Percentiles rank a stretch among this genome's conserved stretches.
Conservation (phyloP, 805 yeast genomes). For the Priceomyces fermenticarens region DNA sequence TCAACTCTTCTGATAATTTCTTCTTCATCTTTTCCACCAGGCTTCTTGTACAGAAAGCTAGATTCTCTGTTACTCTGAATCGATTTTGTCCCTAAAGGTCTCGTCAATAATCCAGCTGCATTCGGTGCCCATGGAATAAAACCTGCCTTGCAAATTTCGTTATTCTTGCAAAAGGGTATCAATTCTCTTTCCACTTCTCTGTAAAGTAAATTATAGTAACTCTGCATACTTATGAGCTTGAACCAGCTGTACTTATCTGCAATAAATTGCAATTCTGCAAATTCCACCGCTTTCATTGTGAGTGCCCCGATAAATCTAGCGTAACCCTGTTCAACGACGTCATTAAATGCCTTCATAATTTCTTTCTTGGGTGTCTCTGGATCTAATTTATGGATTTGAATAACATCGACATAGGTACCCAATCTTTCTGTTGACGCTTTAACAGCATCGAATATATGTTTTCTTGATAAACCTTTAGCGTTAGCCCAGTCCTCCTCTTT, state of each 20-base stretch:
- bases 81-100: slow-evolving; percentile 30
- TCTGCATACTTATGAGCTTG: too few relatives aligned
- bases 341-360: slow-evolving; percentile 56
- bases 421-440: slow-evolving; percentile 40
- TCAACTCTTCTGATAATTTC: slow-evolving; percentile 45
- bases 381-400: slow-evolving; percentile 59
- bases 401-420: slow-evolving; percentile 52
- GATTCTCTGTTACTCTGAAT: not conserved
- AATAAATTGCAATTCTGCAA: slow-evolving; percentile 48
- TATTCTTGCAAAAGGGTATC: slow-evolving; percentile 45
- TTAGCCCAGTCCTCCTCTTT: slow-evolving; percentile 18
- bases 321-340: slow-evolving; percentile 44
- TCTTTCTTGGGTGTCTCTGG: slow-evolving; percentile 46
- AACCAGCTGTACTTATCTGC: too few relatives aligned
- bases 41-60: slow-evolving; percentile 4
- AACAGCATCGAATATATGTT: slow-evolving; percentile 46
- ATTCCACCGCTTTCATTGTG: slow-evolving; percentile 54
- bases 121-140: slow-evolving; percentile 61
- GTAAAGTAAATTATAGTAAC: slow-evolving; percentile 50
- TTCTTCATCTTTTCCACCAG: slow-evolving; percentile 13
- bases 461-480: slow-evolving; percentile 30
- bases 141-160: slow-evolving; percentile 46
- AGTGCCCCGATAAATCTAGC: slow-evolving; percentile 64
- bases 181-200: slow-evolving; percentile 67
- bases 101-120: slow-evolving; percentile 52